Base-by-base conservation (phyloP, 2,329 filamentous ascomycete species). In the Xylaria sp. region DNA sequence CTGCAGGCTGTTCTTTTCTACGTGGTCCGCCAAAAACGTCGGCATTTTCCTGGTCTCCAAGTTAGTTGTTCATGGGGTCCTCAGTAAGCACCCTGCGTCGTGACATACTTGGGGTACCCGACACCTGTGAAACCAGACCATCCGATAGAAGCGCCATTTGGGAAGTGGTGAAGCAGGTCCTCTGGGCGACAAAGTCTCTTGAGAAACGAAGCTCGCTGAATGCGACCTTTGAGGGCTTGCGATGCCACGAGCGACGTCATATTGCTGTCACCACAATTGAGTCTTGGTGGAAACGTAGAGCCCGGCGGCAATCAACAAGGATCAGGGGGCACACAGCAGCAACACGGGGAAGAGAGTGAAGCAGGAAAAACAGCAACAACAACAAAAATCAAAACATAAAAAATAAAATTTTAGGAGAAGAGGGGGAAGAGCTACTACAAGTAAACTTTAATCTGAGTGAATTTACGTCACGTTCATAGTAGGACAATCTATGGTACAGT, bases 41-140 rank as follows among this genome's bases (percentile, higher is more conserved):
- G 94, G 94, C 60, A 96, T 89, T 81, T 92, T 96, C 81, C 92
- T 94, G 72, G n/a, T 64, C 39, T 61, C 30, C 20, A 45, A 36
- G 32, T 69, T 69, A 60, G 59, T 48, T 62, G 59, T 48, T 62
- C 10, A 30, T 10, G 32, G 45, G 46, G 30, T 18, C 28, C 20
- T 36, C 13, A 36, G n/a, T 30, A 39, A 41, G 34, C n/a, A 36
- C 4, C 9, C 20, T 50, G 32, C 23, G 53, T 23, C 36, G 34
- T 48, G 53, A 83, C 88, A 75, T 83, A 92, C 91, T 96, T 96
- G 71, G 93, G 93, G 82, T 96, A 96, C 67, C 93, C 93, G 62
- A 97, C 93, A 75, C 93, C 93, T 13, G 93, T 97, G 81, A 97
- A 97, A 41, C 93, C 93, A 71, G 90, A 93, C 93, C 93, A 97